phyloP scores from a whole-genome alignment of 2,329 filamentous ascomycete species.

The Elsinoe necatrix region DNA sequence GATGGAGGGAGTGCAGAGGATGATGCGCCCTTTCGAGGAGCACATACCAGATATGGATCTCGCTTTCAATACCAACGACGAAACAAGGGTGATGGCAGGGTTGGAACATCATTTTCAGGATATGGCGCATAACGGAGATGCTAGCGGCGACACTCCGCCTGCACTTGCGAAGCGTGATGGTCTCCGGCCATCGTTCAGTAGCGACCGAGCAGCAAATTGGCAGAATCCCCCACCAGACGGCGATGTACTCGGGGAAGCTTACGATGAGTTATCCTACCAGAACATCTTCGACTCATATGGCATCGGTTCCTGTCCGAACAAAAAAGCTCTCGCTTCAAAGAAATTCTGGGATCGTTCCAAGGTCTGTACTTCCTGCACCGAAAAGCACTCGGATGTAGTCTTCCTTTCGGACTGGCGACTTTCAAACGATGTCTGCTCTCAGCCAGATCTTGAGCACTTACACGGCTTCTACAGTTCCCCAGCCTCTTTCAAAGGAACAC shows the following conservation, averaged over 20 bases:
- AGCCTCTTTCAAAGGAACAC: conserved; percentile 52
- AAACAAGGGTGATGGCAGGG: conserved; percentile 39
- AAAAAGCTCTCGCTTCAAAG: conserved; percentile 50
- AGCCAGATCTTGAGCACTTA: conserved; percentile 65
- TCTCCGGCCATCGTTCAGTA: conserved; percentile 28
- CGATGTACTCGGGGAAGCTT: conserved; percentile 18
- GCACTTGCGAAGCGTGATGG: background rate
- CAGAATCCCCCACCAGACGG: conserved; percentile 25
- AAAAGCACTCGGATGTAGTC: conserved; percentile 57
- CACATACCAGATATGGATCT: conserved; percentile 56
- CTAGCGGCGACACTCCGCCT: background rate
- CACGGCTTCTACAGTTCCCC: conserved; percentile 66
- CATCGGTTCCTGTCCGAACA: conserved; percentile 51
- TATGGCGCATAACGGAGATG: background rate
- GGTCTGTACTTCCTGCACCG: conserved; percentile 56
- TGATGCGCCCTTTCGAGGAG: conserved; percentile 47
- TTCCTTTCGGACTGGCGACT: conserved; percentile 59
- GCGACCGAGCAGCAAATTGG: conserved; percentile 34
- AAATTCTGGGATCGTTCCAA: conserved; percentile 56
- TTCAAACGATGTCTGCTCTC: conserved; percentile 62
- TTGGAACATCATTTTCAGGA: background rate
- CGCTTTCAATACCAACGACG: conserved; percentile 55
- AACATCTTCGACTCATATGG: conserved; percentile 36
- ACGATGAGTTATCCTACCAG: conserved; percentile 31
- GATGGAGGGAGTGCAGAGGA: conserved; percentile 45